Evolutionary conservation across 2,329 filamentous ascomycete genomes (phyloP), one percentile per base, ranked within the genome.

Genomic region (Venturia aucupariae): DNA sequence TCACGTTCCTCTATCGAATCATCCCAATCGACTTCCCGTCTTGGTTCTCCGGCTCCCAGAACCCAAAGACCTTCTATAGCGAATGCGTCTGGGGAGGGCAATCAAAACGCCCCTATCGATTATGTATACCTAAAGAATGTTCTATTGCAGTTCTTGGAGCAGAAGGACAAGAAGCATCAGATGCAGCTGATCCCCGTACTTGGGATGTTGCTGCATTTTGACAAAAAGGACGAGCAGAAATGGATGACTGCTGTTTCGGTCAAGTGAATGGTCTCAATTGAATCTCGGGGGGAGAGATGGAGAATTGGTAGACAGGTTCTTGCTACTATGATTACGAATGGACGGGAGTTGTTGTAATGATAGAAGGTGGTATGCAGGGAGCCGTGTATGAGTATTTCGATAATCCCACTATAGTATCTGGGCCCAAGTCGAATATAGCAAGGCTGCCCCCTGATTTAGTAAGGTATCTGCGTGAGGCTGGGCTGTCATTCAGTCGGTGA

Each of bases 211-310:
- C 77, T 94, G 71, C 84, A 86, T 73, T 91, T 93, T 76, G 87
- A 91, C 76, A 85, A 86, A 86, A 89, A 77, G 69, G 92, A 96
- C 69, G 89, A 94, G 76, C 87, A 94, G 76, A 93, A 90, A 76
- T 96, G 91, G 90, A 85, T 88, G 76, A 84, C 86, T 22, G 91
- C 89, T 2, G 86, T 96, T 60, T 80, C 81, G 66, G 80, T 82
- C 19, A 76, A 74, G 69, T 82, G 35, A 60, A 13, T 27, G 44
- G 11, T 13, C 35, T 38, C 35, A 38, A 8, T 24, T 17, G 22
- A 2, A 27, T 51, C 3, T 27, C 46, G 27, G 22, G 22, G 11
- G 3, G 22, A 3, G n/a, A 44, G 38, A 41, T 39, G 19, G 15
- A 42, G 30, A 35, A 8, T 7, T 15, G 17, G 30, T 6, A 57